Base-by-base conservation (phyloP, 2,329 filamentous ascomycete species). In the Alternaria alternata region DNA sequence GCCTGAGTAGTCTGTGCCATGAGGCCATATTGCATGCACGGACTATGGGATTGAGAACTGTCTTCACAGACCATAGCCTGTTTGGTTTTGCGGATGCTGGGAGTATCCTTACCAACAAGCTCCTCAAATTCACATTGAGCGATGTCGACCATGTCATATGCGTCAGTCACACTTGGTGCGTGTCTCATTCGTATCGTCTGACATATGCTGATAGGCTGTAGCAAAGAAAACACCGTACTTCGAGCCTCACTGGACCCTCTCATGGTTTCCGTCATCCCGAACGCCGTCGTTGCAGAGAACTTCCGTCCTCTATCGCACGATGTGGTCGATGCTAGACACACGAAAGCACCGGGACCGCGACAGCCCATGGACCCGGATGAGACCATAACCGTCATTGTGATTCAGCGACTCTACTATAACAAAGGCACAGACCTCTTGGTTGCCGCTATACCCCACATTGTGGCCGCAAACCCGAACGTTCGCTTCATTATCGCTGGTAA, bases 131-230 rank as follows among this genome's bases (percentile, higher is more conserved):
- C 74, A 94, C 89, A 0, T 78, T 99, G 65, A 98, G 94, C 77
- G 95, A 99, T 75, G 94, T 99, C 14, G 95, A 98, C 75, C 95
- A 99, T 84, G 94, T 96, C 63, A 96, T 99, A 47, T 99, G 95
- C 74, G 95, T 99, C 71, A 97, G 93, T 80, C 94, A 99, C 83
- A 99, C 95, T 39, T 97, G 94, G 93, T 95, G 82, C n/a, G 69
- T 65, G 28, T 28, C 16, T 11, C 9, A 3, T 4, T 8, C 1
- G 7, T 14, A 11, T 4, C 28, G 5, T 16, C 22, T 4, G 12
- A 8, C 6, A 32, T n/a, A 20, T 53, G 30, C 67, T 74, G 53
- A 74, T 26, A 3, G 1, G 3, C 5, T 9, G 36, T 65, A 96
- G 93, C 82, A 99, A 99, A 78, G 95, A 99, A 78, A 99, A 99